Percentiles rank a stretch among this genome's conserved stretches.
phyloP scores from a whole-genome alignment of 805 yeast genomes.

The Hanseniaspora mollemarum region DNA sequence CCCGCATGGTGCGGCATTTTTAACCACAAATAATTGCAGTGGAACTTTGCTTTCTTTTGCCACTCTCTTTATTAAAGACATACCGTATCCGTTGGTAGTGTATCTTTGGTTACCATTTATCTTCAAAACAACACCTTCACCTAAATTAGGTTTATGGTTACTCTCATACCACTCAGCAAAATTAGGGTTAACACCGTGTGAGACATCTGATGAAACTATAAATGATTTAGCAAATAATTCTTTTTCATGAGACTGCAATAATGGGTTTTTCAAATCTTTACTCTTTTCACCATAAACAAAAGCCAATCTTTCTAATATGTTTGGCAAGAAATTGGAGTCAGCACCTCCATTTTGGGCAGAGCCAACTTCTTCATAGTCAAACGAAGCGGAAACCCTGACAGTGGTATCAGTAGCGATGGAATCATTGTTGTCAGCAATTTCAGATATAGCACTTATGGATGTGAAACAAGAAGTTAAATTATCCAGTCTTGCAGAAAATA shows the following conservation, averaged over 20 bases:
- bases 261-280: conserved; percentile 23
- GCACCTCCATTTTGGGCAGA: conserved; percentile 95
- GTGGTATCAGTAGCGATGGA: conserved; percentile 39
- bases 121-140: conserved; percentile 86
- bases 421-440: conserved; percentile 33
- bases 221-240: conserved; percentile 67
- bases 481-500: conserved; percentile 84
- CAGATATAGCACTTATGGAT: conserved; percentile 59
- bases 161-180: conserved; percentile 66
- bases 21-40: conserved; percentile 80
- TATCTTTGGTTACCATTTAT: conserved; percentile 92
- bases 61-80: conserved; percentile 59
- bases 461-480: conserved; percentile 80
- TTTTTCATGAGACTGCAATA: conserved; percentile 33
- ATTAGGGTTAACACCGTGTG: conserved; percentile 95
- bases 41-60: conserved; percentile 67
- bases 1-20: conserved; percentile 90
- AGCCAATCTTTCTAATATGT: conserved; percentile 59
- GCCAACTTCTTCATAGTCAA: conserved; percentile 95
- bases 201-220: conserved; percentile 86
- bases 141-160: conserved; percentile 67
- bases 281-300: conserved; percentile 34
- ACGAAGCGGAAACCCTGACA: conserved; percentile 64
- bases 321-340: conserved; percentile 78
- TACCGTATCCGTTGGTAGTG: conserved; percentile 85